phyloP scores from a whole-genome alignment of 2,329 filamentous ascomycete species.

The Penicillium sp. region DNA sequence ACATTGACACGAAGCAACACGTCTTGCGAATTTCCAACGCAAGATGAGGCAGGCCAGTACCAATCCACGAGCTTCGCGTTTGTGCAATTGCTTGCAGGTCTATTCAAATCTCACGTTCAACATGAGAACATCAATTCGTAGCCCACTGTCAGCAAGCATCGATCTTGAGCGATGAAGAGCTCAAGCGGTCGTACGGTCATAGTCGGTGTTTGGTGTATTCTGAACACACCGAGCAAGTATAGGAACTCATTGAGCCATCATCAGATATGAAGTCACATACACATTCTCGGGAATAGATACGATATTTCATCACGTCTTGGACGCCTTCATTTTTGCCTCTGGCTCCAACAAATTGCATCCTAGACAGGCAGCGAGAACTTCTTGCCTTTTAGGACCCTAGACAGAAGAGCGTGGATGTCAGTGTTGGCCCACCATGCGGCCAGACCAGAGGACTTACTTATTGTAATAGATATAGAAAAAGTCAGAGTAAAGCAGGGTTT shows the following conservation, averaged over 20 bases:
- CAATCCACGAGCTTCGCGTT: not conserved
- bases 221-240: not conserved
- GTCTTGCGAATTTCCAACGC: not conserved
- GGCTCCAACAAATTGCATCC: slow-evolving; percentile 19
- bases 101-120: not conserved
- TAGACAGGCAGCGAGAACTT: slow-evolving; percentile 85
- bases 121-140: slow-evolving; percentile 7
- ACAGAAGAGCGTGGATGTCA: slow-evolving; percentile 1
- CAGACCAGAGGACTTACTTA: slow-evolving; percentile 59
- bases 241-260: not conserved
- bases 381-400: slow-evolving; percentile 74
- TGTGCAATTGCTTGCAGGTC: not conserved
- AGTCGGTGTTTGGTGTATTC: not conserved
- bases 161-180: not conserved
- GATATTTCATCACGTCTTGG: not conserved
- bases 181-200: not conserved
- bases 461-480: slow-evolving; percentile 99
- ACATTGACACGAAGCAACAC: not conserved
- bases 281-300: not conserved
- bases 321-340: not conserved
- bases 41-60: not conserved
- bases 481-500: slow-evolving; percentile 95
- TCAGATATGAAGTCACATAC: not conserved
- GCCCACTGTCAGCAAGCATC: not conserved
- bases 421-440: not conserved